phyloP scores from a whole-genome alignment of 345 rosid species.

The Diplotaxis tenuifolia region DNA sequence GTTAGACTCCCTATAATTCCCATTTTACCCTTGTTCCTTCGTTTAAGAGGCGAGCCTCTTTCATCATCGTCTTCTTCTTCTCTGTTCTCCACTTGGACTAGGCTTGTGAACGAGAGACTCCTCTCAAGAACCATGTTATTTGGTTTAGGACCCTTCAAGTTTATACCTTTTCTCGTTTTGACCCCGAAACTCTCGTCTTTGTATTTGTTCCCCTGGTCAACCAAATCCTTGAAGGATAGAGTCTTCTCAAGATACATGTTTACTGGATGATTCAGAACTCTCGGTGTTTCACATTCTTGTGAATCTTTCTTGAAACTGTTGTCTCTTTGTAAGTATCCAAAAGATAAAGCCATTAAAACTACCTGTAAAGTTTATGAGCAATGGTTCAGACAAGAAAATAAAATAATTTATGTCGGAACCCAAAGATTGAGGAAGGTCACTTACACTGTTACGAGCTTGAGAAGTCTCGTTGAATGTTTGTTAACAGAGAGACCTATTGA shows the following conservation, averaged over 20 bases:
- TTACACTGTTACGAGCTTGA: conserved; percentile 24
- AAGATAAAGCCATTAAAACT: conserved; percentile 31
- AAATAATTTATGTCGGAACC: neutral
- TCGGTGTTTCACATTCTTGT: conserved; percentile 28
- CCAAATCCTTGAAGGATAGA: conserved; percentile 35
- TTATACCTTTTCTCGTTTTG: conserved; percentile 32
- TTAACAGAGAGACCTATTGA: neutral
- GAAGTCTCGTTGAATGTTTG: conserved; percentile 27
- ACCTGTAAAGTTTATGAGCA: neutral
- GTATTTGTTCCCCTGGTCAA: conserved; percentile 14
- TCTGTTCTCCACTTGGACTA: conserved; percentile 22
- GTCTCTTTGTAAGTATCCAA: conserved; percentile 29
- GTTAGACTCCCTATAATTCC: conserved; percentile 28
- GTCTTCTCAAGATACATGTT: conserved; percentile 24
- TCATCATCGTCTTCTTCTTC: conserved; percentile 7
- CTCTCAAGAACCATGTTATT: conserved; percentile 38
- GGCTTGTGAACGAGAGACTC: conserved; percentile 37
- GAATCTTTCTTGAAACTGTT: conserved; percentile 34
- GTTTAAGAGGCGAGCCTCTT: conserved; percentile 29
- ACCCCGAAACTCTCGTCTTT: conserved; percentile 5
- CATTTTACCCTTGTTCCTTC: conserved; percentile 35
- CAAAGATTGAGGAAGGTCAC: conserved; percentile 24
- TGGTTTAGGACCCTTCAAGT: conserved; percentile 40
- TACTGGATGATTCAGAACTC: conserved; percentile 4
- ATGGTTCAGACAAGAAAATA: neutral